These are phyloP conservation scores for Auxenochlorella pyrenoidosa DNA, from an alignment of 139 green algal species.

Conservation along the genomic window DNA sequence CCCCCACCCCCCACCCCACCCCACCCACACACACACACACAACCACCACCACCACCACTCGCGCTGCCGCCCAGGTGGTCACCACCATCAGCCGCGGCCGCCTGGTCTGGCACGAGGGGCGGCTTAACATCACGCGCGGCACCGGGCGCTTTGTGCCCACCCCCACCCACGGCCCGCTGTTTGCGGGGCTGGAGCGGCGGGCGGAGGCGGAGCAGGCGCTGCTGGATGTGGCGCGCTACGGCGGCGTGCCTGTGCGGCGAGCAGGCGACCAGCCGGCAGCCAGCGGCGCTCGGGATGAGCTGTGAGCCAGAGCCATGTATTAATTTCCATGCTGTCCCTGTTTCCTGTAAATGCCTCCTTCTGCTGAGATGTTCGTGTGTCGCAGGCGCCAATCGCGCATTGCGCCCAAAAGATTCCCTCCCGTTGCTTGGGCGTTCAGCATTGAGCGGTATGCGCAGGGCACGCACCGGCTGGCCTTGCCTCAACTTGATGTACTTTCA, in stretches of 20 bases:
- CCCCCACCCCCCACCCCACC: no score
- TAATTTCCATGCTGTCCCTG: background rate
- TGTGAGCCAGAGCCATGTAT: background rate
- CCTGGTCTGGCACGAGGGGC: conserved; percentile 86
- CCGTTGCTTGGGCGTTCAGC: no score
- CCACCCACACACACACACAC: no score
- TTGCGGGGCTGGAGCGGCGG: conserved; percentile 32
- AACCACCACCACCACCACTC: background rate
- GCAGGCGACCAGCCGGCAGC: background rate
- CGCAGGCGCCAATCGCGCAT: no score
- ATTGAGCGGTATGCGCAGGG: no score
- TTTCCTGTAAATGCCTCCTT: no score
- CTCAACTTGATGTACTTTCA: no score
- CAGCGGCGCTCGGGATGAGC: background rate
- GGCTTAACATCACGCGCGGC: conserved; percentile 70
- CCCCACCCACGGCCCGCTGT: conserved; percentile 25
- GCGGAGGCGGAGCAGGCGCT: background rate
- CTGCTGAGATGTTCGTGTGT: no score
- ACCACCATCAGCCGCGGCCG: conserved; percentile 89
- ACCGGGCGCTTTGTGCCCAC: conserved; percentile 61
- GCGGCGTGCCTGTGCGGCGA: conserved; percentile 6
- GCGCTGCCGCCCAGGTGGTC: conserved; percentile 66
- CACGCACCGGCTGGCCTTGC: no score
- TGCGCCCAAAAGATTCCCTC: no score
- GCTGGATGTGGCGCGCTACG: conserved; percentile 1